Percentiles rank a stretch among this genome's conserved stretches.
These are phyloP conservation scores for Monosporascus sp. DNA, from an alignment of 2,329 filamentous ascomycete genomes.

Conservation along the genomic window DNA sequence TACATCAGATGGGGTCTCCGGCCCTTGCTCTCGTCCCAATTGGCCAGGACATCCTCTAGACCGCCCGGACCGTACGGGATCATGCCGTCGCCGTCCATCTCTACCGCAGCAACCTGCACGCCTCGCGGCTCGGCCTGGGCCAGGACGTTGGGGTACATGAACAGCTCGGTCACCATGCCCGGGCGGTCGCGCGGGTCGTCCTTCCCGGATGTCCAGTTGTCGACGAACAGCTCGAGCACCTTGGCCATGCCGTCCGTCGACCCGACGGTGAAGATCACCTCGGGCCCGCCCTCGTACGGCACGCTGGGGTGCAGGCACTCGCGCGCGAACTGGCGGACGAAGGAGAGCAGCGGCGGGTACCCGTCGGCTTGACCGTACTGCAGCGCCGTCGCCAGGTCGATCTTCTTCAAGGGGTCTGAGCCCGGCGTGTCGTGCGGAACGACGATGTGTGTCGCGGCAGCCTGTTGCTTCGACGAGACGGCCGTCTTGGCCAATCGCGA, in stretches of 20 bases:
- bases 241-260: constrained; percentile 84
- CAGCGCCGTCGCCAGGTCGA: constrained; percentile 75
- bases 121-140: constrained; percentile 62
- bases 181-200: constrained; percentile 65
- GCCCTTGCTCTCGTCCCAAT: constrained; percentile 73
- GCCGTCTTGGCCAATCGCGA: constrained; percentile 28
- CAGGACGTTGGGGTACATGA: constrained; percentile 73
- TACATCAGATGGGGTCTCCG: constrained; percentile 80
- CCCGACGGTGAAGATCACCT: constrained; percentile 74
- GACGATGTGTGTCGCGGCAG: constrained; percentile 48
- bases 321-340: constrained; percentile 71
- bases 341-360: constrained; percentile 72
- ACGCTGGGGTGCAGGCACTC: constrained; percentile 75
- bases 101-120: constrained; percentile 67
- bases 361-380: constrained; percentile 84
- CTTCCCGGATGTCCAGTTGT: constrained; percentile 66
- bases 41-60: constrained; percentile 69
- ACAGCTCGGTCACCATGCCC: constrained; percentile 74
- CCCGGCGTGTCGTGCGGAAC: constrained; percentile 54
- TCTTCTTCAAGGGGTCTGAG: constrained; percentile 58
- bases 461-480: constrained; percentile 20
- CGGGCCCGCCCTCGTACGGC: constrained; percentile 70
- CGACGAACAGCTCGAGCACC: constrained; percentile 66
- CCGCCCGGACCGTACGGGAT: constrained; percentile 65
- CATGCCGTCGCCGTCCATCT: constrained; percentile 78